Conservation (phyloP, 1,284 basidiomycete genomes). For the Ganoderma meredithae region DNA sequence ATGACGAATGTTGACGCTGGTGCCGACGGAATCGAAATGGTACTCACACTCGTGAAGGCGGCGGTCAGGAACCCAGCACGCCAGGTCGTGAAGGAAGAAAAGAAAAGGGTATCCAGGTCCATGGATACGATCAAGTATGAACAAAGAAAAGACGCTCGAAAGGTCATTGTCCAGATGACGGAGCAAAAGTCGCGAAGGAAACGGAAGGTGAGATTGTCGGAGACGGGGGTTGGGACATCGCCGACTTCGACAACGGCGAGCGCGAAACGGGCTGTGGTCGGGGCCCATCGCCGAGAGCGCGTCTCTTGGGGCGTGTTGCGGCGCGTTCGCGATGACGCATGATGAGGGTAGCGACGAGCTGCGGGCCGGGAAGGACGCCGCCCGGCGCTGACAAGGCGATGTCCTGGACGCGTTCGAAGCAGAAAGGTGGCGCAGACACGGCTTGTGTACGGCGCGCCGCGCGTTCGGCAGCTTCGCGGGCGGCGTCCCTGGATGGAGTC, state of each 20-base stretch:
- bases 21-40: not conserved
- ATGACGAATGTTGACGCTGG: not conserved
- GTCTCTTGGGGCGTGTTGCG: conserved; percentile 32
- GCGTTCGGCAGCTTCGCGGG: conserved; percentile 29
- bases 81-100: conserved; percentile 20
- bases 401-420: conserved; percentile 26
- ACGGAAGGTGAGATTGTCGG: not conserved
- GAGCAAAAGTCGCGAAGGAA: not conserved
- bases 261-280: conserved; percentile 12
- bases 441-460: conserved; percentile 29
- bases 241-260: conserved; percentile 30
- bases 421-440: conserved; percentile 22
- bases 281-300: conserved; percentile 6
- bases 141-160: not conserved
- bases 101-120: conserved; percentile 16
- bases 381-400: conserved; percentile 19
- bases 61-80: conserved; percentile 19
- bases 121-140: conserved; percentile 13
- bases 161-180: conserved; percentile 24
- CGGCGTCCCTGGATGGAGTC: not conserved
- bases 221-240: not conserved
- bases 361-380: conserved; percentile 40
- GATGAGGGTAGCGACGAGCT: conserved; percentile 45
- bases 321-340: conserved; percentile 43
- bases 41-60: conserved; percentile 30